Conservation (phyloP, 805 yeast genomes). For the Ogataea nonfermentans region DNA sequence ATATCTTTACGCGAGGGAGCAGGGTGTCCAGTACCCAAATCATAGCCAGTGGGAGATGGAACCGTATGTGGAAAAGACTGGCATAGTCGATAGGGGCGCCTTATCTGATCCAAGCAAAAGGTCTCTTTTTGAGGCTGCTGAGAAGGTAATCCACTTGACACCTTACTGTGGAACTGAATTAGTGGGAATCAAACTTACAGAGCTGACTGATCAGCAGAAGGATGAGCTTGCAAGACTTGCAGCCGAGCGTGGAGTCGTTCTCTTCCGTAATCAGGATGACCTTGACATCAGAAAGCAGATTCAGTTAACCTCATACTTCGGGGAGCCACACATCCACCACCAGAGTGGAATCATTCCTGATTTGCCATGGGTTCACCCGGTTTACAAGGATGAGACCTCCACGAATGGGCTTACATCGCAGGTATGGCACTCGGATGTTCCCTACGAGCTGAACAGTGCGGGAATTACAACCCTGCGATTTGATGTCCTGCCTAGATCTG, state of each 20-base stretch:
- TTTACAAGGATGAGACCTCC: slow-evolving; percentile 37
- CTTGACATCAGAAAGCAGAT: slow-evolving; percentile 38
- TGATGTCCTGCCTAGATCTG: slow-evolving; percentile 42
- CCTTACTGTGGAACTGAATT: slow-evolving; percentile 57
- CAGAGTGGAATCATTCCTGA: slow-evolving; percentile 35
- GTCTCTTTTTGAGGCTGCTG: slow-evolving; percentile 41
- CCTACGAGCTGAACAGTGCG: slow-evolving; percentile 69
- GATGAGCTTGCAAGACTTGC: slow-evolving; percentile 45
- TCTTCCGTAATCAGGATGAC: slow-evolving; percentile 43
- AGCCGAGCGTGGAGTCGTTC: slow-evolving; percentile 48
- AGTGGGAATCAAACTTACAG: slow-evolving; percentile 42
- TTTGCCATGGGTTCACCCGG: slow-evolving; percentile 34
- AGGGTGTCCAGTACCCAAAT: slow-evolving; percentile 18
- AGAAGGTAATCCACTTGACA: slow-evolving; percentile 40
- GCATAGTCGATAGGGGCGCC: slow-evolving; percentile 15
- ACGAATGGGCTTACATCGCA: slow-evolving; percentile 35
- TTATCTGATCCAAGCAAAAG: slow-evolving; percentile 31
- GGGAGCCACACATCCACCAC: slow-evolving; percentile 41
- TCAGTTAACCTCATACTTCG: slow-evolving; percentile 42
- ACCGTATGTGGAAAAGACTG: slow-evolving; percentile 13
- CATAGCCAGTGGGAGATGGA: slow-evolving; percentile 18
- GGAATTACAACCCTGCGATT: slow-evolving; percentile 62
- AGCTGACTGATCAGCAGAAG: slow-evolving; percentile 39
- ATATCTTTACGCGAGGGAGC: slow-evolving; percentile 13
- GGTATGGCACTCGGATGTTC: slow-evolving; percentile 68